phyloP scores from a whole-genome alignment of 345 rosid genomes.

The Corchorus olitorius region DNA sequence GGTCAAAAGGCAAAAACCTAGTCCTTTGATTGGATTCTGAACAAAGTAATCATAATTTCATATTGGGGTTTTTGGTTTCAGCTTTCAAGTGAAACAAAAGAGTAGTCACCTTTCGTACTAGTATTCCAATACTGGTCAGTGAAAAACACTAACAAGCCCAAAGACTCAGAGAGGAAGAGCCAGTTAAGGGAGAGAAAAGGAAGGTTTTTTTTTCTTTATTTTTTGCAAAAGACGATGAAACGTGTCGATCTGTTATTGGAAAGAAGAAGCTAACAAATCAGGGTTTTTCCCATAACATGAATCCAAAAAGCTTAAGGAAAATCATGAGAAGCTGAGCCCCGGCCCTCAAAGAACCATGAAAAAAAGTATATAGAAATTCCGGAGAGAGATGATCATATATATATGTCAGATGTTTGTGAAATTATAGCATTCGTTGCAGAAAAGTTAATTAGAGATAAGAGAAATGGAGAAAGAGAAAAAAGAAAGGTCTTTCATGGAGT shows the following conservation, averaged over 20 bases:
- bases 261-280: background rate
- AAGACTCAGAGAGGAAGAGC: background rate
- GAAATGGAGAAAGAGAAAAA: background rate
- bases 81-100: conserved; percentile 19
- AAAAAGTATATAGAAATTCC: background rate
- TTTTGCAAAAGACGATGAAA: conserved; percentile 25
- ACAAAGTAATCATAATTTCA: conserved; percentile 8
- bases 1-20: conserved; percentile 35
- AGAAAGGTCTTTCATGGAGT: background rate
- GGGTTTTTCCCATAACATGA: conserved; percentile 13
- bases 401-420: background rate
- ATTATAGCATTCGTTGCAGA: background rate
- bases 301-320: conserved; percentile 14
- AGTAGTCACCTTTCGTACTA: background rate
- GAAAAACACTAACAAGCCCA: background rate
- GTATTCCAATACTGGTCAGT: background rate
- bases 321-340: conserved; percentile 8
- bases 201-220: background rate
- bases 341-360: background rate
- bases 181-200: background rate
- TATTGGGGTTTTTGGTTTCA: conserved; percentile 4
- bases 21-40: conserved; percentile 22
- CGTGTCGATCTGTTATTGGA: conserved; percentile 30
- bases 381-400: background rate
- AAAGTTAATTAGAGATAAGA: background rate